Percentiles rank a stretch among this genome's conserved stretches.
Conservation (phyloP, 1,139 yeast genomes). For the Saccharomyces hybrid region DNA sequence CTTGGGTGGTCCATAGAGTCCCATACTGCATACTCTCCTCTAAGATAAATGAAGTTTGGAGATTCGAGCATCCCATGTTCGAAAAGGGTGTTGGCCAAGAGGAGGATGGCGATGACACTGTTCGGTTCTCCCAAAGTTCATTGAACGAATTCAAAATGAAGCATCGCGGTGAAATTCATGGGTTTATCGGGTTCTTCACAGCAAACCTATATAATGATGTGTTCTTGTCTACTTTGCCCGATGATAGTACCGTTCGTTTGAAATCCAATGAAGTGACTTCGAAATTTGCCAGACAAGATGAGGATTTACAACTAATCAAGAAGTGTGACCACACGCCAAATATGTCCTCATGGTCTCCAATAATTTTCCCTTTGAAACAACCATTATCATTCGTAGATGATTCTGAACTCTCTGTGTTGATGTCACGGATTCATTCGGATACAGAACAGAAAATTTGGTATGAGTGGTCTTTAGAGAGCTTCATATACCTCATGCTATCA, state of each 20-base stretch:
- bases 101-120: slow-evolving; percentile 1
- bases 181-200: slow-evolving; percentile 65
- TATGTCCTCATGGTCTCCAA: slow-evolving; percentile 63
- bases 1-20: slow-evolving; percentile 55
- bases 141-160: slow-evolving; percentile 34
- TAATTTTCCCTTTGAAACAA: slow-evolving; percentile 58
- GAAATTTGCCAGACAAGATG: not conserved
- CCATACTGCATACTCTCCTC: slow-evolving; percentile 42
- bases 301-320: slow-evolving; percentile 11
- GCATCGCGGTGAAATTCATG: slow-evolving; percentile 53
- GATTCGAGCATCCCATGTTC: slow-evolving; percentile 42
- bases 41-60: slow-evolving; percentile 44
- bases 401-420: slow-evolving; percentile 43
- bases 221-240: slow-evolving; percentile 49
- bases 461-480: slow-evolving; percentile 60
- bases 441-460: slow-evolving; percentile 45
- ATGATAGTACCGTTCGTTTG: slow-evolving; percentile 18
- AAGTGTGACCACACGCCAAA: slow-evolving; percentile 44
- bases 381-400: slow-evolving; percentile 47
- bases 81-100: not conserved
- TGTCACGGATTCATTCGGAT: slow-evolving; percentile 32
- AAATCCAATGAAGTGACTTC: not conserved
- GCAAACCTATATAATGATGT: slow-evolving; percentile 56
- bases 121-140: slow-evolving; percentile 13
- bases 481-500: slow-evolving; percentile 37